Percentiles rank a stretch among this genome's conserved stretches.
phyloP scores from a whole-genome alignment of 2,329 filamentous ascomycete genomes.

The Bipolaris cookei region DNA sequence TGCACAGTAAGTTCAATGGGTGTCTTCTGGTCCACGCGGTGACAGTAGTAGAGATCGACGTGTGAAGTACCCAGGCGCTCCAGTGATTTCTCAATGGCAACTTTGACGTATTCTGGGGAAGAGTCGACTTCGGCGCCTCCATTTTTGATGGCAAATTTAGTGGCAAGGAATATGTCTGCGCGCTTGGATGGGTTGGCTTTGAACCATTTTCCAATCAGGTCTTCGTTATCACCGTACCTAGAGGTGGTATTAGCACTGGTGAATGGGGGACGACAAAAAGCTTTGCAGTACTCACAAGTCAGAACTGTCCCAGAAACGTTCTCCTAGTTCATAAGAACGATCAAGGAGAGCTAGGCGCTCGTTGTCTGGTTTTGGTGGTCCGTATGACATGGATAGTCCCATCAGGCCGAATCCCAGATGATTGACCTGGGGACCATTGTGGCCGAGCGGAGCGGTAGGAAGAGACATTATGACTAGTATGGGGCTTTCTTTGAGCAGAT shows the following conservation, averaged over 20 bases:
- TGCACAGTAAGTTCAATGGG: conserved; percentile 58
- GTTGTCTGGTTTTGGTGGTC: conserved; percentile 55
- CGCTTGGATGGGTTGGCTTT: conserved; percentile 47
- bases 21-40: conserved; percentile 53
- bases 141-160: conserved; percentile 51
- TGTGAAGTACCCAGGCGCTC: conserved; percentile 49
- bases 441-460: conserved; percentile 58
- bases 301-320: conserved; percentile 44
- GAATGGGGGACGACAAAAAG: not conserved
- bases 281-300: conserved; percentile 28
- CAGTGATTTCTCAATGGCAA: conserved; percentile 51
- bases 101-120: conserved; percentile 50
- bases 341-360: conserved; percentile 61
- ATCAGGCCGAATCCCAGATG: conserved; percentile 62
- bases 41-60: conserved; percentile 57
- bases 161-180: conserved; percentile 57
- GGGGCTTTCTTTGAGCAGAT: not conserved
- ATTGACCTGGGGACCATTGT: conserved; percentile 59
- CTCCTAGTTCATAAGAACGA: conserved; percentile 58
- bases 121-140: conserved; percentile 48
- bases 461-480: conserved; percentile 38
- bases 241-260: not conserved
- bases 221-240: conserved; percentile 44
- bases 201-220: conserved; percentile 47
- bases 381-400: conserved; percentile 58